phyloP scores from a whole-genome alignment of 2,329 filamentous ascomycete species.

The Fusarium sp. region DNA sequence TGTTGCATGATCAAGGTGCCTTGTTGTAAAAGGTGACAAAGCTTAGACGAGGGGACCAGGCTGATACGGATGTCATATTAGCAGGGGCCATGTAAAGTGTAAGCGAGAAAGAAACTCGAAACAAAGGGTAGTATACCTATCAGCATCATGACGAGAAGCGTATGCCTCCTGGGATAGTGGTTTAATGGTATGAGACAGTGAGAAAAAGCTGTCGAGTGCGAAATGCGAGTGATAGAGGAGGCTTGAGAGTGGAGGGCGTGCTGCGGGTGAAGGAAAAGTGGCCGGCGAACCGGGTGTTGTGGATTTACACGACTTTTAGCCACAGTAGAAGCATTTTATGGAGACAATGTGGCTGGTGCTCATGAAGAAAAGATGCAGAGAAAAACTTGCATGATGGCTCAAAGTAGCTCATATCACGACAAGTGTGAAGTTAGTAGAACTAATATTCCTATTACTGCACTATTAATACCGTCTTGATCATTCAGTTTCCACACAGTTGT shows the following conservation, averaged over 20 bases:
- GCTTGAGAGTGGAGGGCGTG: constrained; percentile 30
- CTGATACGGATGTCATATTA: constrained; percentile 31
- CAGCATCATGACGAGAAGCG: neutral
- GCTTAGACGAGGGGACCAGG: constrained; percentile 30
- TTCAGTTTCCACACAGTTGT: neutral
- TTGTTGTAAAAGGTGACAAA: constrained; percentile 26
- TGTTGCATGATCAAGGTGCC: constrained; percentile 8
- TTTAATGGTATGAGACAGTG: neutral
- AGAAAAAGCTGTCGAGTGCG: constrained; percentile 17
- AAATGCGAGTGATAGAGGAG: constrained; percentile 38
- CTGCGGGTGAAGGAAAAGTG: constrained; percentile 39
- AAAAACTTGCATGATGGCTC: constrained; percentile 4
- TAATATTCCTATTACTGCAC: accelerated
- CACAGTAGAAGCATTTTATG: constrained; percentile 9
- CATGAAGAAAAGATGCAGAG: neutral
- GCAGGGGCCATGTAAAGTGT: neutral
- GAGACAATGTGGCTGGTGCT: constrained; percentile 18
- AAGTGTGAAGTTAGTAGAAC: neutral
- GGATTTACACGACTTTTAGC: constrained; percentile 36
- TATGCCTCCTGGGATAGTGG: neutral
- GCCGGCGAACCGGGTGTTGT: constrained; percentile 40
- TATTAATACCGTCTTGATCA: neutral
- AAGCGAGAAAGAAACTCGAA: neutral
- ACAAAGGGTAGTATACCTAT: neutral
- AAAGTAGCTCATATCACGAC: neutral